Conservation (phyloP, 192 early-diverging fungal genomes). For the Nowakowskiella sp. region DNA sequence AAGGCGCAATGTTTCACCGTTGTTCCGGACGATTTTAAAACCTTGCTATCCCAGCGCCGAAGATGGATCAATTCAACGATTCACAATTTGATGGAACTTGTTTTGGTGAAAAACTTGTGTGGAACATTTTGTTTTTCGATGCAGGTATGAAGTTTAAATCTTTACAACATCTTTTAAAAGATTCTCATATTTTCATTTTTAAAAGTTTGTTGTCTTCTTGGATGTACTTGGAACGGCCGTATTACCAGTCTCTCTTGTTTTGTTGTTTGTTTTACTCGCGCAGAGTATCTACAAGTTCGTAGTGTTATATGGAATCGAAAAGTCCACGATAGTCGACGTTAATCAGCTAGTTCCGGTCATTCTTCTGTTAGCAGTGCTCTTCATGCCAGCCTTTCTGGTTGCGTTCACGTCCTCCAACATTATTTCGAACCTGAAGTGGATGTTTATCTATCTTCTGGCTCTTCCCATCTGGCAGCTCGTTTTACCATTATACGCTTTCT, state of each 20-base stretch:
- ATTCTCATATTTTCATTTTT: not conserved
- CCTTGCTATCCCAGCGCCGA: slow-evolving; percentile 79
- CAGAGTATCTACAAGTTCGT: not conserved
- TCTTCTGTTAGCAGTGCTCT: slow-evolving; percentile 63
- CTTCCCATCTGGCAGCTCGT: slow-evolving; percentile 90
- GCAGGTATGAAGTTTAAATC: slow-evolving; percentile 38
- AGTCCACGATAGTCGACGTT: slow-evolving; percentile 27
- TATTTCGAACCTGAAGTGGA: slow-evolving; percentile 69
- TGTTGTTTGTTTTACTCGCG: slow-evolving; percentile 59
- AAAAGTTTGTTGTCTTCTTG: slow-evolving; percentile 21
- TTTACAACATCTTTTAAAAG: slow-evolving; percentile 3
- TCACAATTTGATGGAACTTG: slow-evolving; percentile 89
- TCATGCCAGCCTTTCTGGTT: slow-evolving; percentile 80
- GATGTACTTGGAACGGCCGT: slow-evolving; percentile 83
- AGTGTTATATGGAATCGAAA: slow-evolving; percentile 12
- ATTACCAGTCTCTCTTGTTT: slow-evolving; percentile 73
- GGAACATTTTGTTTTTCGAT: slow-evolving; percentile 96
- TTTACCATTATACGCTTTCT: slow-evolving; percentile 66
- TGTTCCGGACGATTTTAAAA: slow-evolving; percentile 79
- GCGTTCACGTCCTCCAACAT: slow-evolving; percentile 71
- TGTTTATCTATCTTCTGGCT: slow-evolving; percentile 66
- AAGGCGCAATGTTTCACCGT: slow-evolving; percentile 84
- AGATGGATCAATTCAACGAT: slow-evolving; percentile 91
- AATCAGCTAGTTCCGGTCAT: too few relatives aligned
- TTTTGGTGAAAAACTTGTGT: slow-evolving; percentile 77